Percentiles rank a stretch among this genome's conserved stretches.
These are phyloP conservation scores for Silene conica DNA, from an alignment of 148 eudicot species.

Conservation along the genomic window DNA sequence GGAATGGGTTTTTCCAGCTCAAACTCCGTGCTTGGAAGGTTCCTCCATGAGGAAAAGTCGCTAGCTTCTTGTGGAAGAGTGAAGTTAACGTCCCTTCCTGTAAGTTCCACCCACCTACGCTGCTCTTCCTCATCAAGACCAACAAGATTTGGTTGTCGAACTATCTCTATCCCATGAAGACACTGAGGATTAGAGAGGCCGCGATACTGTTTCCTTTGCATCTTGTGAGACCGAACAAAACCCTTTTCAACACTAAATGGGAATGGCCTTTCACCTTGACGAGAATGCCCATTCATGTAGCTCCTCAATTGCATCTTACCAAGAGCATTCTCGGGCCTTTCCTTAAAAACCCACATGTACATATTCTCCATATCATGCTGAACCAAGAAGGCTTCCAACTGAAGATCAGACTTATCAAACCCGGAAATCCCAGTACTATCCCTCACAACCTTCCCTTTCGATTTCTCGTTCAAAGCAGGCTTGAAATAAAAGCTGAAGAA, in stretches of 20 bases:
- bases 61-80: conserved; percentile 59
- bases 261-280: conserved; percentile 67
- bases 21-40: conserved; percentile 56
- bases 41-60: conserved; percentile 72
- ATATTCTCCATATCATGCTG: conserved; percentile 92
- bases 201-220: conserved; percentile 81
- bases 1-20: conserved; percentile 63
- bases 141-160: conserved; percentile 47
- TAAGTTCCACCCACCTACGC: conserved; percentile 67
- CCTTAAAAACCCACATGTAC: conserved; percentile 88
- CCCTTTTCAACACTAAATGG: conserved; percentile 78
- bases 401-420: conserved; percentile 64
- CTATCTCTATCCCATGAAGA: conserved; percentile 67
- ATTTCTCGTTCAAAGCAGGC: conserved; percentile 59
- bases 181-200: conserved; percentile 83
- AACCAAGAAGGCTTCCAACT: conserved; percentile 70
- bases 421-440: conserved; percentile 68
- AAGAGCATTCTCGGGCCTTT: conserved; percentile 68
- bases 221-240: conserved; percentile 77
- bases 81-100: conserved; percentile 58
- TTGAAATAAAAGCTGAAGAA: conserved; percentile 83
- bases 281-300: conserved; percentile 83
- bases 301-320: conserved; percentile 93
- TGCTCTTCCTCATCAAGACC: conserved; percentile 66
- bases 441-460: conserved; percentile 41